phyloP scores from a whole-genome alignment of 805 yeast genomes.

The Sugiyamaella lignohabitans region DNA sequence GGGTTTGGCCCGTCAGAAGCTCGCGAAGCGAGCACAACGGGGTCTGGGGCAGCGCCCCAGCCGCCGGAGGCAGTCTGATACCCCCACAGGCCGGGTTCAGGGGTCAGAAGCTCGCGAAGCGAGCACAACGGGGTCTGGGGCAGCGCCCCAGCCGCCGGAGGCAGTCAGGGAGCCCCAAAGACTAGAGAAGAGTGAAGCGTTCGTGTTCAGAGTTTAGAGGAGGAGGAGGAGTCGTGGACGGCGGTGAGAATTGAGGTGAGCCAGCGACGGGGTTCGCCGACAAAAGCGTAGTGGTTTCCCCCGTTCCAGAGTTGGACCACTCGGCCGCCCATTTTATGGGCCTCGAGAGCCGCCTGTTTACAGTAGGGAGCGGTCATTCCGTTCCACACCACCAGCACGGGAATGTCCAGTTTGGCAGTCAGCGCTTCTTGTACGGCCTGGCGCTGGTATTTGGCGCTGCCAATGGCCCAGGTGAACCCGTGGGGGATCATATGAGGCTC shows the following conservation, averaged over 20 bases:
- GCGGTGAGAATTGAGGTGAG: not conserved
- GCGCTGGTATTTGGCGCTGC: not conserved
- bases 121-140: not conserved
- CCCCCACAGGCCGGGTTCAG: too few species aligned
- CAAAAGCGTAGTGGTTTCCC: not conserved
- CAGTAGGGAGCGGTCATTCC: not conserved
- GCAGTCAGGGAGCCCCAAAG: too few species aligned
- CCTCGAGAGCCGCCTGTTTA: not conserved
- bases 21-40: too few species aligned
- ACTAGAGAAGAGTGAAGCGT: not conserved
- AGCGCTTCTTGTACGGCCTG: not conserved
- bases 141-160: not conserved
- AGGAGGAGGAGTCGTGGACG: not conserved
- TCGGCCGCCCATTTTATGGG: not conserved
- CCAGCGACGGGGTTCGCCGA: not conserved
- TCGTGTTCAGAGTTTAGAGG: not conserved
- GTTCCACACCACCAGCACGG: not conserved
- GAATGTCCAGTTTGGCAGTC: not conserved
- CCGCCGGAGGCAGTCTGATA: too few species aligned
- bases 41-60: too few species aligned
- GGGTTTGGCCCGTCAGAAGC: too few species aligned
- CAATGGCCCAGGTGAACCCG: not conserved
- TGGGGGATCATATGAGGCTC: not conserved
- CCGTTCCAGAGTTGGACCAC: not conserved
- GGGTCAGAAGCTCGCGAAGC: not conserved